Percentiles rank a stretch among this genome's conserved stretches.
These are phyloP conservation scores for Urtica urens DNA, from an alignment of 306 rosid genomes.

Conservation along the genomic window DNA sequence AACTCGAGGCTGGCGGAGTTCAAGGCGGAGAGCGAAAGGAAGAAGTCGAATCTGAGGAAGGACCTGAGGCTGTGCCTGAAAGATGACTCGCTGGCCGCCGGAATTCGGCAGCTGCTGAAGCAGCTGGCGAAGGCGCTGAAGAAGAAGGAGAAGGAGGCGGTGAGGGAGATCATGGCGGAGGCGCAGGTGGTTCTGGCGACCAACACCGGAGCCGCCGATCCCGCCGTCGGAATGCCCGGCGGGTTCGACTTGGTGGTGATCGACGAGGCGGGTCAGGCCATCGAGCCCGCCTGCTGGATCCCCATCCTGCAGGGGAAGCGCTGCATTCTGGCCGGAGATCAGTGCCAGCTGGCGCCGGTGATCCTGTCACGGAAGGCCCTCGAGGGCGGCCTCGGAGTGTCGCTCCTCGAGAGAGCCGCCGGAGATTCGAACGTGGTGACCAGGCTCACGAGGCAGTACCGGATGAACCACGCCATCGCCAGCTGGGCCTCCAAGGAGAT, in stretches of 20 bases:
- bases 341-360: constrained; percentile 81
- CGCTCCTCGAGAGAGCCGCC: constrained; percentile 63
- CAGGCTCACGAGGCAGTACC: constrained; percentile 53
- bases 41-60: constrained; percentile 67
- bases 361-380: constrained; percentile 70
- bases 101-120: constrained; percentile 77
- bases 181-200: constrained; percentile 85
- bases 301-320: constrained; percentile 69
- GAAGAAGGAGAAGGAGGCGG: constrained; percentile 67
- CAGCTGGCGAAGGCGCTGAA: constrained; percentile 55
- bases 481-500: constrained; percentile 90
- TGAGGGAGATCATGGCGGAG: constrained; percentile 50
- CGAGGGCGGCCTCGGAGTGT: constrained; percentile 74
- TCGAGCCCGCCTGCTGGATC: constrained; percentile 86
- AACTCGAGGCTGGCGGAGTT: constrained; percentile 48
- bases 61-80: constrained; percentile 61
- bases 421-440: constrained; percentile 48
- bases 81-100: constrained; percentile 79
- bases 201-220: constrained; percentile 79
- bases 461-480: constrained; percentile 73
- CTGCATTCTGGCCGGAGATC: constrained; percentile 77
- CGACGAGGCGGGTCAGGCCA: constrained; percentile 84
- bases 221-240: constrained; percentile 48
- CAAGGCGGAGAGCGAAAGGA: constrained; percentile 58
- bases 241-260: constrained; percentile 68